A percentile compares a stretch with the other conserved stretches of the same genome.
Evolutionary conservation across 1,284 basidiomycete genomes (phyloP).

Genomic region (Leccinum fuscescens): DNA sequence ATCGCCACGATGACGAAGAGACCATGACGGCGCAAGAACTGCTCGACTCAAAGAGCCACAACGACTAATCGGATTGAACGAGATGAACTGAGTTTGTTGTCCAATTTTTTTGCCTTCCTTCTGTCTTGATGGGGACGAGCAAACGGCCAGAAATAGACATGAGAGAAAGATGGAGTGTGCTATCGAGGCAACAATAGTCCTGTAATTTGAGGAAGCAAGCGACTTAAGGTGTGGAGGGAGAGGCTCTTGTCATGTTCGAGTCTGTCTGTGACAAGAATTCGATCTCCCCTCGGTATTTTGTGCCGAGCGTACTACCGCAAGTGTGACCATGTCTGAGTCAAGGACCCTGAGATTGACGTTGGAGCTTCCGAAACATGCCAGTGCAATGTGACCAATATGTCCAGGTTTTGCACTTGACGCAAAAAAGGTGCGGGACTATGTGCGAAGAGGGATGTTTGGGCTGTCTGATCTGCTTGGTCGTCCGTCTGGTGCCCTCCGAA

Average conservation of each 20-base stretch:
- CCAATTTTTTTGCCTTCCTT: background rate
- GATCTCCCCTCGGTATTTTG: background rate
- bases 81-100: background rate
- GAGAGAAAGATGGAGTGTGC: constrained; percentile 9
- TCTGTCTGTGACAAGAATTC: background rate
- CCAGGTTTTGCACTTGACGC: no score
- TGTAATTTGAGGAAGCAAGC: constrained; percentile 21
- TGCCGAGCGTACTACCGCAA: background rate
- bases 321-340: background rate
- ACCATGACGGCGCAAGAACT: constrained; percentile 22
- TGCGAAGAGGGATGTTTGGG: no score
- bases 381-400: no score
- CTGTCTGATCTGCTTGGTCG: no score
- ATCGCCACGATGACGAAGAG: constrained; percentile 20
- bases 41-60: background rate
- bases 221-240: background rate
- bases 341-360: no score
- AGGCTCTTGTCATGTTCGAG: no score
- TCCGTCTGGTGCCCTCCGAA: no score
- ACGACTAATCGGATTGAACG: background rate
- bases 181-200: constrained; percentile 14
- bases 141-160: background rate
- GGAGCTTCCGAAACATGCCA: no score
- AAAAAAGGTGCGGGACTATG: no score
- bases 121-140: constrained; percentile 22